A percentile compares a stretch with the other conserved stretches of the same genome.
Evolutionary conservation across 1,139 yeast genomes (phyloP).

Genomic region (Nadsonia starkeyi-henricii): DNA sequence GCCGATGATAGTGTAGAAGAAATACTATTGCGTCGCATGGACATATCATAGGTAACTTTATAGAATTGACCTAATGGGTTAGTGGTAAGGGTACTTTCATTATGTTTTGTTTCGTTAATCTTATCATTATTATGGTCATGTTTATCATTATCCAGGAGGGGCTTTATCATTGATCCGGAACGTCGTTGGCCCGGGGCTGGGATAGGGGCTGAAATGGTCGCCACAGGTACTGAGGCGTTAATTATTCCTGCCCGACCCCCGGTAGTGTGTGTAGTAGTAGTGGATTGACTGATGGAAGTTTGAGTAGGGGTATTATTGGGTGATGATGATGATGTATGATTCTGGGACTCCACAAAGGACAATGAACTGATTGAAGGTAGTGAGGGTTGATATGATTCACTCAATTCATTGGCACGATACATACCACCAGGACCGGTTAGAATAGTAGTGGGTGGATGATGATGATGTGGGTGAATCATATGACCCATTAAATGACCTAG

Average conservation of each 20-base stretch:
- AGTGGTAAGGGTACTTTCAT: not conserved
- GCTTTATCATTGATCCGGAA: no score
- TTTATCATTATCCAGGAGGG: no score
- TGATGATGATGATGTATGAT: not conserved
- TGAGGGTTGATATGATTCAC: conserved; percentile 6
- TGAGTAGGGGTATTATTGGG: no score
- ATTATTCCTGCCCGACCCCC: conserved; percentile 5
- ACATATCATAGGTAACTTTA: not conserved
- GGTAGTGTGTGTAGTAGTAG: conserved; percentile 1
- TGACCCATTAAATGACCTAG: conserved; percentile 3
- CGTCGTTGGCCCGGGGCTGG: not conserved
- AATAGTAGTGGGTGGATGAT: conserved; percentile 2
- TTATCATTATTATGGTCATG: no score
- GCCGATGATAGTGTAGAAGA: not conserved
- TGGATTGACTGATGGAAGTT: no score
- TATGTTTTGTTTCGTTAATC: no score
- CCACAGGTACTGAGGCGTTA: not conserved
- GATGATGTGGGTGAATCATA: conserved; percentile 7
- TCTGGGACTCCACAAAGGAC: not conserved
- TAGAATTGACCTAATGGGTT: not conserved
- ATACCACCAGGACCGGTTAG: conserved; percentile 3
- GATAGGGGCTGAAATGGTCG: not conserved
- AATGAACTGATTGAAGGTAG: conserved; percentile 6
- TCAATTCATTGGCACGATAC: conserved; percentile 5
- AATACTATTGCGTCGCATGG: not conserved